Evolutionary conservation across 1,139 yeast species (phyloP).

Genomic region (Candida sanyaensis): DNA sequence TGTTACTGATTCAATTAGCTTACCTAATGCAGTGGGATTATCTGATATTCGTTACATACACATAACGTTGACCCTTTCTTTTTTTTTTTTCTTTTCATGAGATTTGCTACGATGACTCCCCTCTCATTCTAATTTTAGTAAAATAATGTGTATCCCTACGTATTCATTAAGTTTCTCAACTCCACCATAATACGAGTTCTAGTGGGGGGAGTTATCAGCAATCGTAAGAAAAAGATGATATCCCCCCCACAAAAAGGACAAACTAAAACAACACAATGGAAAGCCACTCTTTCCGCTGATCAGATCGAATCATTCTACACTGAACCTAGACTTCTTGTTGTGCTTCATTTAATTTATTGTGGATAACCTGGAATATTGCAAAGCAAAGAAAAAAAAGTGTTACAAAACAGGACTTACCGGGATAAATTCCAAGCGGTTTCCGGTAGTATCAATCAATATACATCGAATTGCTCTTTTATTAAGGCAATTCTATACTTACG

Average conservation of each 20-base stretch:
- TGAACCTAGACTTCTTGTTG: not conserved
- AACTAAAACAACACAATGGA: not conserved
- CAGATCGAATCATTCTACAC: constrained; percentile 1
- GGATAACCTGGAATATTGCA: not conserved
- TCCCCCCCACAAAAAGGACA: not conserved
- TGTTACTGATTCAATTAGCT: not conserved
- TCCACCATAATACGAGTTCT: not conserved
- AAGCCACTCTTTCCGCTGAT: not conserved
- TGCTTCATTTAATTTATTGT: not conserved
- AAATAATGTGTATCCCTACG: not conserved
- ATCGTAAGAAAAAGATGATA: not conserved
- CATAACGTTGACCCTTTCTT: not conserved
- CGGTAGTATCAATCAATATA: not conserved
- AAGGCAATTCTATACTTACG: not conserved
- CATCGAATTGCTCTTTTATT: not conserved
- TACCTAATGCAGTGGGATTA: not conserved
- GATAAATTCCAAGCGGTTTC: not conserved
- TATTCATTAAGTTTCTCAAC: not conserved
- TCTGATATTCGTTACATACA: too few relatives aligned
- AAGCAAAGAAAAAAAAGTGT: not conserved
- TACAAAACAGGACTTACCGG: not conserved
- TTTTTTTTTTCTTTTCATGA: too few relatives aligned
- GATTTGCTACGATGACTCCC: too few relatives aligned
- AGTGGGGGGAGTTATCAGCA: too few relatives aligned
- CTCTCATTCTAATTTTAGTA: not conserved